These are phyloP conservation scores for Obba rivulosa DNA, from an alignment of 768 basidiomycete genomes.

Conservation along the genomic window DNA sequence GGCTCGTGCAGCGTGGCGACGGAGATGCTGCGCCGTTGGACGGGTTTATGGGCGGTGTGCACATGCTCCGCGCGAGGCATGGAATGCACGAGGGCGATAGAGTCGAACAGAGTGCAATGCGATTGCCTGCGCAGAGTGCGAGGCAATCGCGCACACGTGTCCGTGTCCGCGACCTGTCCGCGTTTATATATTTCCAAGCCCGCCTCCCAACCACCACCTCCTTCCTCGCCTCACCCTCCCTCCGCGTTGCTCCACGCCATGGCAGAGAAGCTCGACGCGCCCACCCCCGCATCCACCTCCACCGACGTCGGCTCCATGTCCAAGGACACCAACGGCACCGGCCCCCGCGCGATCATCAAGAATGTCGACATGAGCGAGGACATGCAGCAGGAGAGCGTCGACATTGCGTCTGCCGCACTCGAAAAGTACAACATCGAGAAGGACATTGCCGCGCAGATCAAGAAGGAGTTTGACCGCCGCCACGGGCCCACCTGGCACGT, in stretches of 20 bases:
- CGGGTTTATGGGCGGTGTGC: too few species aligned
- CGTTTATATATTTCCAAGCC: too few species aligned
- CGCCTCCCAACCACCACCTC: too few species aligned
- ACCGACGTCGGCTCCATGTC: conserved; percentile 43
- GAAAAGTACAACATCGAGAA: conserved; percentile 95
- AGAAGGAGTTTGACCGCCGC: conserved; percentile 94
- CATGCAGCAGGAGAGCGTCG: conserved; percentile 93
- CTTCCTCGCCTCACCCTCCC: not conserved
- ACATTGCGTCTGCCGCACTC: conserved; percentile 79
- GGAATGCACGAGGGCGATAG: too few species aligned
- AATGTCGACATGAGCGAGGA: conserved; percentile 96
- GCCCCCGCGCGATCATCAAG: conserved; percentile 88
- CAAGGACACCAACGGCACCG: conserved; percentile 25
- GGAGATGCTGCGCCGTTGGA: too few species aligned
- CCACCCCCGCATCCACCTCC: conserved; percentile 49
- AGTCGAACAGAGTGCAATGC: too few species aligned
- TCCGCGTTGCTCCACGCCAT: conserved; percentile 11
- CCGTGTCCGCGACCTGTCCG: too few species aligned
- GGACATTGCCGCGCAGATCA: conserved; percentile 96
- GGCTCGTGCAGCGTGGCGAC: too few species aligned
- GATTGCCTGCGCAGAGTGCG: too few species aligned
- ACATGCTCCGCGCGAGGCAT: too few species aligned
- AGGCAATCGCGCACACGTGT: too few species aligned
- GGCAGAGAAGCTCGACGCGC: conserved; percentile 49
- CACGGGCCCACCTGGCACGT: conserved; percentile 97